Conservation (phyloP, 179 eudicot genomes). For the Silene vulgaris region DNA sequence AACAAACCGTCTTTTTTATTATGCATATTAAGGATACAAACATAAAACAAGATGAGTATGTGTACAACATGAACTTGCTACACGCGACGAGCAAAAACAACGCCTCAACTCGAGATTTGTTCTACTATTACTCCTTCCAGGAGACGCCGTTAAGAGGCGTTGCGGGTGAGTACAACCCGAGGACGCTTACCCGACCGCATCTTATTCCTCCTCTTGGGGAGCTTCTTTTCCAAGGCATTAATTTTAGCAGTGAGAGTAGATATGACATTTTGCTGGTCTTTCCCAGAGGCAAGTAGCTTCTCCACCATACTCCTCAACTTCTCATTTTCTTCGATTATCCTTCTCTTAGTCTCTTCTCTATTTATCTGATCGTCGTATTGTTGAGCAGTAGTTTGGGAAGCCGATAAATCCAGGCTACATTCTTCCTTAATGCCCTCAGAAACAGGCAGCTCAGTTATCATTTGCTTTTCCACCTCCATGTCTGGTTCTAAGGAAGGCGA, state of each 20-base stretch:
- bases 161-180: conserved; percentile 12
- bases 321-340: conserved; percentile 46
- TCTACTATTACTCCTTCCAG: neutral
- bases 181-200: conserved; percentile 23
- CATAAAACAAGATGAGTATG: neutral
- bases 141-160: neutral
- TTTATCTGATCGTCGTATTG: neutral
- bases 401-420: neutral
- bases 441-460: neutral
- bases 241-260: conserved; percentile 43
- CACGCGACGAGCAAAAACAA: too few species aligned
- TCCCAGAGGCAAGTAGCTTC: conserved; percentile 49
- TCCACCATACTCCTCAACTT: conserved; percentile 50
- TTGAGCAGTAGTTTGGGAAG: too few species aligned
- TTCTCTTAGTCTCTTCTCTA: conserved; percentile 18
- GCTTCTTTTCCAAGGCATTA: conserved; percentile 50
- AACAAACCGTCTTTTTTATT: neutral
- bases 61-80: too few species aligned
- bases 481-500: neutral
- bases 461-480: neutral
- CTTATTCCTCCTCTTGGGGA: conserved; percentile 41
- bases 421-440: conserved; percentile 1
- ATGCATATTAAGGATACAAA: neutral
- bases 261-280: conserved; percentile 49
- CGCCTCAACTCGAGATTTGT: too few species aligned